A percentile compares a stretch with the other conserved stretches of the same genome.
Conservation (phyloP, 2,329 filamentous ascomycete genomes). For the Fusarium sp. region DNA sequence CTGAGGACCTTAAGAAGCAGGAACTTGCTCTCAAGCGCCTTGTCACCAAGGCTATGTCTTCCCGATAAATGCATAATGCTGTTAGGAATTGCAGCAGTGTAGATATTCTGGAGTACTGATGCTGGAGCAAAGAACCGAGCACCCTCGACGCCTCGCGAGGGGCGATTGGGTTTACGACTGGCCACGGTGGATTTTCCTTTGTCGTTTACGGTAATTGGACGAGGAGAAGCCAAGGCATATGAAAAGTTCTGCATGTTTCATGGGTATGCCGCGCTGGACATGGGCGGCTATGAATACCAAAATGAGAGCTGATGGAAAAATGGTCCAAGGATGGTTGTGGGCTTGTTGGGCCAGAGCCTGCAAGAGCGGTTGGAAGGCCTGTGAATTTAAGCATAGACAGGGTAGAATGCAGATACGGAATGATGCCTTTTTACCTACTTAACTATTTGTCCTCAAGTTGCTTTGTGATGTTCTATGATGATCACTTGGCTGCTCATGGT, state of each 20-base stretch:
- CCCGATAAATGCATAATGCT: conserved; percentile 69
- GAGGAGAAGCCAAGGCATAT: conserved; percentile 47
- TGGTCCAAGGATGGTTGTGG: conserved; percentile 32
- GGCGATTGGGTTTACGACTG: conserved; percentile 27
- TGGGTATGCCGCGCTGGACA: conserved; percentile 38
- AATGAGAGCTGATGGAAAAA: conserved; percentile 42
- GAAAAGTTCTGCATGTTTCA: conserved; percentile 50
- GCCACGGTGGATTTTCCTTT: conserved; percentile 36
- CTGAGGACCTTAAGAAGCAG: conserved; percentile 99
- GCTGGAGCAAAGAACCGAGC: conserved; percentile 26
- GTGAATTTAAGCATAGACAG: conserved; percentile 50
- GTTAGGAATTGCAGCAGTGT: conserved; percentile 25
- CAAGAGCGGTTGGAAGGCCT: conserved; percentile 39
- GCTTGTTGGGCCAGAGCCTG: conserved; percentile 37
- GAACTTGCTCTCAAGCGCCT: conserved; percentile 97
- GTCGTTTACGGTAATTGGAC: conserved; percentile 47
- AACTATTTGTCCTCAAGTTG: not conserved
- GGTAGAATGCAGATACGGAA: conserved; percentile 50
- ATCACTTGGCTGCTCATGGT: not conserved
- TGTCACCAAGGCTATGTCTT: conserved; percentile 98
- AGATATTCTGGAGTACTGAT: conserved; percentile 30
- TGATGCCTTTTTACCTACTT: conserved; percentile 41
- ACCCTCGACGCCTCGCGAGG: conserved; percentile 31
- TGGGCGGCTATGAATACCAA: conserved; percentile 40
- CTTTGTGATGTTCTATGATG: not conserved